phyloP scores from a whole-genome alignment of 1,139 yeast genomes.

The Yamadazyma friedrichii region DNA sequence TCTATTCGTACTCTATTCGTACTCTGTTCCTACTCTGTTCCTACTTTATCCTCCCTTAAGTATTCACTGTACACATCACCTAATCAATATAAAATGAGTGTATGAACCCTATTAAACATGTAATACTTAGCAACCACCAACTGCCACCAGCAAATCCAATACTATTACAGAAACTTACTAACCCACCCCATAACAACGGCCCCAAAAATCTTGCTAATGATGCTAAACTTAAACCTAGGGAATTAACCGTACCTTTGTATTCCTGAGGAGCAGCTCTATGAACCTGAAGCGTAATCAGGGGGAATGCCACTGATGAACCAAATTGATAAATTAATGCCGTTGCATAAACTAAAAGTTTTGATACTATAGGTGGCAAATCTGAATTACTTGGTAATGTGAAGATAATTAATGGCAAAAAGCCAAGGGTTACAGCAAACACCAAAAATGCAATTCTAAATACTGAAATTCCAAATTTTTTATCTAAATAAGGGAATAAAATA shows the following conservation, averaged over 20 bases:
- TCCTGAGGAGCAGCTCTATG: constrained; percentile 47
- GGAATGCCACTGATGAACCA: constrained; percentile 19
- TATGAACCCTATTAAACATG: constrained; percentile 2
- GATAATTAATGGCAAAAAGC: constrained; percentile 44
- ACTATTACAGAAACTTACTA: constrained; percentile 38
- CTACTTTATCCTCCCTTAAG: no score
- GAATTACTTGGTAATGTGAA: constrained; percentile 35
- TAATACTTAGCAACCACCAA: constrained; percentile 2
- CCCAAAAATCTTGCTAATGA: constrained; percentile 58
- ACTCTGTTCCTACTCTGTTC: no score
- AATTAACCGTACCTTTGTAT: constrained; percentile 50
- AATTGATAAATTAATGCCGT: constrained; percentile 33
- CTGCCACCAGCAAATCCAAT: constrained; percentile 1
- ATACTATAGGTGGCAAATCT: constrained; percentile 22
- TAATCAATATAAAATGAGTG: constrained; percentile 3
- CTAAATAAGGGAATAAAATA: constrained; percentile 53
- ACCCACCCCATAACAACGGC: constrained; percentile 55
- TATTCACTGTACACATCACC: no score
- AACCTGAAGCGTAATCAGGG: constrained; percentile 28
- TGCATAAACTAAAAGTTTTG: constrained; percentile 22
- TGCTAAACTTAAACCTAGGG: constrained; percentile 47
- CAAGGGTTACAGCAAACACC: constrained; percentile 17
- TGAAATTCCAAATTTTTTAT: constrained; percentile 48
- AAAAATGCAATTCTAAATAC: constrained; percentile 47
- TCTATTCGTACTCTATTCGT: no score